These are phyloP conservation scores for Remersonia thermophila DNA, from an alignment of 2,329 filamentous ascomycete species.

Conservation along the genomic window DNA sequence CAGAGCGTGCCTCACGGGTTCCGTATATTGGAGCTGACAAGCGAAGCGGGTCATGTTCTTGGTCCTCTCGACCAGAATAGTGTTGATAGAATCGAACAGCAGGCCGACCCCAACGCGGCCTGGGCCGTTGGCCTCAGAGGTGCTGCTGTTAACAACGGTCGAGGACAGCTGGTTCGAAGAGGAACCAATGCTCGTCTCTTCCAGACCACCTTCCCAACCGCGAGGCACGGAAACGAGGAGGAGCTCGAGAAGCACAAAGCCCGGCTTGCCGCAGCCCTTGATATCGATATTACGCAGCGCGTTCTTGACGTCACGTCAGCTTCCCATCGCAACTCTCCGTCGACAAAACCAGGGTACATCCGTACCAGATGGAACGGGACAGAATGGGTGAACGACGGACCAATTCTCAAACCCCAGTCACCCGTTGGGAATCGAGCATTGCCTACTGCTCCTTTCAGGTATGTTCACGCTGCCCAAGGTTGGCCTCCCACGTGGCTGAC, in stretches of 20 bases:
- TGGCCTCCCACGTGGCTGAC: not conserved
- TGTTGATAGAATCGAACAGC: conserved; percentile 21
- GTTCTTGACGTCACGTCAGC: conserved; percentile 44
- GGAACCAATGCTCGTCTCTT: conserved; percentile 61
- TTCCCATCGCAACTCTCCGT: conserved; percentile 10
- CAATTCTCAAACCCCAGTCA: conserved; percentile 7
- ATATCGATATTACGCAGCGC: conserved; percentile 58
- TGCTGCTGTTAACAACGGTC: conserved; percentile 47
- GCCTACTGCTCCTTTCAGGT: conserved; percentile 68
- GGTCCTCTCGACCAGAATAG: conserved; percentile 17
- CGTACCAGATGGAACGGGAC: conserved; percentile 30
- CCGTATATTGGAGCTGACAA: conserved; percentile 5
- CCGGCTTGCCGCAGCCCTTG: conserved; percentile 66
- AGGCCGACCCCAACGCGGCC: conserved; percentile 55
- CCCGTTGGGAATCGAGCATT: conserved; percentile 32
- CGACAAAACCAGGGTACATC: conserved; percentile 7
- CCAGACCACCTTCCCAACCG: conserved; percentile 35
- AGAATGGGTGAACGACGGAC: conserved; percentile 25
- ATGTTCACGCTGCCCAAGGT: conserved; percentile 21
- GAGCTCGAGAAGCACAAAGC: conserved; percentile 58
- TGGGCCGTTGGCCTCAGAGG: conserved; percentile 62
- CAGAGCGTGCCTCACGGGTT: not conserved
- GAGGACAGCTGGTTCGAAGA: conserved; percentile 52
- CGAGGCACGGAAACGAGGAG: conserved; percentile 36
- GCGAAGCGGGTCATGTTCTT: conserved; percentile 16